These are phyloP conservation scores for Bruguiera hainesii DNA, from an alignment of 441 rosid species.

Conservation along the genomic window DNA sequence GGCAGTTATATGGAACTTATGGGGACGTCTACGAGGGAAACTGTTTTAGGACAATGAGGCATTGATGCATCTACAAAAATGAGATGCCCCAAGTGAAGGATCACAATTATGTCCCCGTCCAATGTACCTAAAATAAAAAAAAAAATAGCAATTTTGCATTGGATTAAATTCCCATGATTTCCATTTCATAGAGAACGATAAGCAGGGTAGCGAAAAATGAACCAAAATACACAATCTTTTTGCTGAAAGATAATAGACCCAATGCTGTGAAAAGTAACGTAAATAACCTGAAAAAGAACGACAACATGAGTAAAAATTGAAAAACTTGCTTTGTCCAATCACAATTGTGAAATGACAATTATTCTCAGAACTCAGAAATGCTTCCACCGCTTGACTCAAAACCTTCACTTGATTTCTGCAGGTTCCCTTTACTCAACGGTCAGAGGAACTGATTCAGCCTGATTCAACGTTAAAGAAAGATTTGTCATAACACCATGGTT, in stretches of 20 bases:
- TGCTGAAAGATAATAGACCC: conserved; percentile 29
- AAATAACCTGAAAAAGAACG: neutral
- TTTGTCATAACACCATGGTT: too few relatives aligned
- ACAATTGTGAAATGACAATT: conserved; percentile 29
- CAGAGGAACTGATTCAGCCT: conserved; percentile 92
- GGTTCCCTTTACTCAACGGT: conserved; percentile 41
- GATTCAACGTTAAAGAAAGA: conserved; percentile 14
- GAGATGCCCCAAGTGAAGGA: too few relatives aligned
- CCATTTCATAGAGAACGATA: too few relatives aligned
- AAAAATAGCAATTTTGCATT: too few relatives aligned
- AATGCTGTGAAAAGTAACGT: conserved; percentile 19
- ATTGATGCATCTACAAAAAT: too few relatives aligned
- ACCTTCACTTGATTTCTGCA: neutral
- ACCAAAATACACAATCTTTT: conserved; percentile 21
- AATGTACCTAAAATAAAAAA: too few relatives aligned
- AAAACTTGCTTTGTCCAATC: conserved; percentile 22
- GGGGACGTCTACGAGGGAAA: too few relatives aligned
- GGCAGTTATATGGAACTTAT: too few relatives aligned
- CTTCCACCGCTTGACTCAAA: neutral
- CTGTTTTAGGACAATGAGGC: too few relatives aligned
- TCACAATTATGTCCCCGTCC: too few relatives aligned
- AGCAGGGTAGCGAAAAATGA: neutral
- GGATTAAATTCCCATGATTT: too few relatives aligned
- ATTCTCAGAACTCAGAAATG: conserved; percentile 21
- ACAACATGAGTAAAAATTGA: conserved; percentile 4